These are phyloP conservation scores for Musa balbisiana DNA, from an alignment of 202 grass and related monocot genomes.

Conservation along the genomic window DNA sequence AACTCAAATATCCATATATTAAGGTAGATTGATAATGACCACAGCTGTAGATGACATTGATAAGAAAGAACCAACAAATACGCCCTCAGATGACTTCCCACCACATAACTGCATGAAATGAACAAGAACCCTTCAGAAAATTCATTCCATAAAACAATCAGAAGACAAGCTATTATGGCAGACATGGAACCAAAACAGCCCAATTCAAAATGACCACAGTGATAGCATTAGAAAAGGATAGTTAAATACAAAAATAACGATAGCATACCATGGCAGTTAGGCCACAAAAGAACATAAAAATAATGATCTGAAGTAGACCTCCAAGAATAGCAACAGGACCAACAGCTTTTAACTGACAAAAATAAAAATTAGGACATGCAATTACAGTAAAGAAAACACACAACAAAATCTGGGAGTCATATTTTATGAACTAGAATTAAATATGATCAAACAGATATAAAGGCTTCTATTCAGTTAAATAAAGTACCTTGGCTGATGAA, in stretches of 20 bases:
- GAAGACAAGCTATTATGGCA: background rate
- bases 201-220: background rate
- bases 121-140: background rate
- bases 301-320: conserved; percentile 89
- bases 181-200: background rate
- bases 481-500: conserved; percentile 78
- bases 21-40: conserved; percentile 42
- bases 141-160: background rate
- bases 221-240: background rate
- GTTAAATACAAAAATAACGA: conserved; percentile 4
- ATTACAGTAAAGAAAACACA: conserved; percentile 10
- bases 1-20: background rate
- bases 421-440: conserved; percentile 5
- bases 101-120: conserved; percentile 56
- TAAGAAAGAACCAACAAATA: conserved; percentile 99
- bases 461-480: background rate
- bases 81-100: conserved; percentile 83
- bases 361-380: conserved; percentile 29
- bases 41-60: conserved; percentile 99
- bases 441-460: conserved; percentile 3
- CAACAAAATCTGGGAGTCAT: conserved; percentile 8
- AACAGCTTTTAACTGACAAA: conserved; percentile 72
- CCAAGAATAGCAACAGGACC: conserved; percentile 86
- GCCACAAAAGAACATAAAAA: conserved; percentile 98
- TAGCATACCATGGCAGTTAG: conserved; percentile 77